Percentiles rank a stretch among this genome's conserved stretches.
These are phyloP conservation scores for Saccharomycopsis capsularis DNA, from an alignment of 805 yeast species.

Conservation along the genomic window DNA sequence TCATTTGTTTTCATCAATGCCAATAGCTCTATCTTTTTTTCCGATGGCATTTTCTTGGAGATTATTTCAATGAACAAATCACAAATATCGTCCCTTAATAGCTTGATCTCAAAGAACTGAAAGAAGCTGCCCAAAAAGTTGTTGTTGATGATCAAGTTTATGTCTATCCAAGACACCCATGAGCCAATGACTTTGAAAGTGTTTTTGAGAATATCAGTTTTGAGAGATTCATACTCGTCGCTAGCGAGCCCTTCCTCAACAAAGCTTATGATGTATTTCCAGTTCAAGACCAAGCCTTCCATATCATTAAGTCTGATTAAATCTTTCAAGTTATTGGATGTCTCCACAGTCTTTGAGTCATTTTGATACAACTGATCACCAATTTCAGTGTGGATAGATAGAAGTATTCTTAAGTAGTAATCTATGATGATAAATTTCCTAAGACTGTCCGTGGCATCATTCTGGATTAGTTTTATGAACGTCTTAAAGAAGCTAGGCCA, in stretches of 20 bases:
- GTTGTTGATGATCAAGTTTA: constrained; percentile 59
- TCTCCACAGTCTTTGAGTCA: constrained; percentile 47
- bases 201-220: constrained; percentile 46
- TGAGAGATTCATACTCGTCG: constrained; percentile 28
- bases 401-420: constrained; percentile 64
- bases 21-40: constrained; percentile 56
- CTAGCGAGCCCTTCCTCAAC: constrained; percentile 59
- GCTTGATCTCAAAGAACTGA: constrained; percentile 43
- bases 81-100: constrained; percentile 52
- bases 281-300: constrained; percentile 51
- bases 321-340: constrained; percentile 74
- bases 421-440: constrained; percentile 40
- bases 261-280: constrained; percentile 60
- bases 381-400: constrained; percentile 80
- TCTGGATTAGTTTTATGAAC: constrained; percentile 33
- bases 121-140: constrained; percentile 53
- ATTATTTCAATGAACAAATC: constrained; percentile 46
- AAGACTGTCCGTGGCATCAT: constrained; percentile 26
- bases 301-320: constrained; percentile 72
- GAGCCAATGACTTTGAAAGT: constrained; percentile 66
- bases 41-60: constrained; percentile 51
- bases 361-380: constrained; percentile 85
- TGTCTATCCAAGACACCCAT: constrained; percentile 90
- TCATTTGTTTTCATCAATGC: constrained; percentile 51
- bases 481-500: constrained; percentile 50